Conservation (phyloP, 352 stramenopile species). For the Phytophthora capsici region DNA sequence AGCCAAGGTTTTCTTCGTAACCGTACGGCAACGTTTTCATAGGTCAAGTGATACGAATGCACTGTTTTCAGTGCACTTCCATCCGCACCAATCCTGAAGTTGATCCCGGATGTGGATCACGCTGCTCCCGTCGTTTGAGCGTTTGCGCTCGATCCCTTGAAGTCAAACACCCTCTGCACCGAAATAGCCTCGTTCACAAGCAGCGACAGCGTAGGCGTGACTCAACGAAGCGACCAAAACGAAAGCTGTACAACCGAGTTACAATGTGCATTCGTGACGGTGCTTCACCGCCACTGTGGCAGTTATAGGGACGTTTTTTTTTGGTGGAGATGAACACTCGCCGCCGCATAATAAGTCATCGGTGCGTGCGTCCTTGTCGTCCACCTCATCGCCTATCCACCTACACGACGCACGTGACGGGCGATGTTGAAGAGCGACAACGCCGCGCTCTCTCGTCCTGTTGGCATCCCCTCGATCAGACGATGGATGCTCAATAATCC, state of each 20-base stretch:
- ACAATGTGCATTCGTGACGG: background rate
- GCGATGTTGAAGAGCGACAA: constrained; percentile 18
- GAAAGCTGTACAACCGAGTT: background rate
- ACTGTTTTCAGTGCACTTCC: constrained; percentile 25
- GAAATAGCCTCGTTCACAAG: constrained; percentile 23
- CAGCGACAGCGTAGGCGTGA: background rate
- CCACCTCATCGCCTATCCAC: constrained; percentile 24
- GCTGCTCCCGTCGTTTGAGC: constrained; percentile 3
- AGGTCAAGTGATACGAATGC: background rate
- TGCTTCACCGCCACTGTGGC: constrained; percentile 7
- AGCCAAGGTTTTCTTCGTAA: too few species aligned
- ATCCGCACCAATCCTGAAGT: constrained; percentile 24
- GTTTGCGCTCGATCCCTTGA: constrained; percentile 9
- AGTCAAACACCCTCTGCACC: constrained; percentile 16
- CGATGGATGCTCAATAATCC: constrained; percentile 4
- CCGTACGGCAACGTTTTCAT: too few species aligned
- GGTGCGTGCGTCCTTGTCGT: constrained; percentile 21
- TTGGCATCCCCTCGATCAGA: constrained; percentile 29
- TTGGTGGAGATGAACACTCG: constrained; percentile 1
- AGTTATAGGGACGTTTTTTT: constrained; percentile 19
- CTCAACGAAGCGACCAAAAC: constrained; percentile 6
- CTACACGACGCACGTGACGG: constrained; percentile 22
- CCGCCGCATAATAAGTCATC: constrained; percentile 10
- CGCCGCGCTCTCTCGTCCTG: background rate
- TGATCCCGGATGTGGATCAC: constrained; percentile 8